phyloP scores from a whole-genome alignment of 1,139 yeast species.

The Yamadazyma mexicana region DNA sequence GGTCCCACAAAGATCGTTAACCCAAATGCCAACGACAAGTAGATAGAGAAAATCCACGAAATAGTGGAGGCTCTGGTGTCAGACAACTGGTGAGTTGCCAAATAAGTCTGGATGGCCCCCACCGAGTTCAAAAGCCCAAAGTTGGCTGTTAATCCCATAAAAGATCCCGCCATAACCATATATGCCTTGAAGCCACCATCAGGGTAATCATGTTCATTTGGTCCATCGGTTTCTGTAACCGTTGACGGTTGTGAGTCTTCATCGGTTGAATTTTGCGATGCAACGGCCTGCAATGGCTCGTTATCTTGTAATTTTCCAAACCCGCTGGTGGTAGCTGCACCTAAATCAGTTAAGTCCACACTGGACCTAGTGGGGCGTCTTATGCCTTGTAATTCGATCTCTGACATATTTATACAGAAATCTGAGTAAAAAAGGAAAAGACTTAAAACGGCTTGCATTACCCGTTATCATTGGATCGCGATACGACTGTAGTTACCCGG shows the following conservation, averaged over 20 bases:
- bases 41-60: constrained; percentile 71
- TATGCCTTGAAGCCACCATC: constrained; percentile 66
- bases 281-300: neutral
- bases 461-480: no score
- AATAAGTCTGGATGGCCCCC: constrained; percentile 67
- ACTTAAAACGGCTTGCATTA: no score
- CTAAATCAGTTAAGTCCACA: neutral
- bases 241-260: no score
- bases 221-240: no score
- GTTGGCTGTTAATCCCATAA: constrained; percentile 54
- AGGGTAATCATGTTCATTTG: constrained; percentile 37
- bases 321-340: neutral
- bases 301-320: neutral
- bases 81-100: constrained; percentile 52
- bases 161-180: constrained; percentile 62
- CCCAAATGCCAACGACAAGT: constrained; percentile 54
- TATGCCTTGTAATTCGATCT: no score
- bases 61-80: constrained; percentile 44
- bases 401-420: neutral
- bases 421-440: neutral
- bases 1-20: constrained; percentile 52
- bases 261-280: neutral
- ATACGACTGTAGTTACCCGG: no score
- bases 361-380: no score
- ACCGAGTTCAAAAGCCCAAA: constrained; percentile 63